These are phyloP conservation scores for Tardiomyces depauwii DNA, from an alignment of 1,139 yeast genomes.

Conservation along the genomic window DNA sequence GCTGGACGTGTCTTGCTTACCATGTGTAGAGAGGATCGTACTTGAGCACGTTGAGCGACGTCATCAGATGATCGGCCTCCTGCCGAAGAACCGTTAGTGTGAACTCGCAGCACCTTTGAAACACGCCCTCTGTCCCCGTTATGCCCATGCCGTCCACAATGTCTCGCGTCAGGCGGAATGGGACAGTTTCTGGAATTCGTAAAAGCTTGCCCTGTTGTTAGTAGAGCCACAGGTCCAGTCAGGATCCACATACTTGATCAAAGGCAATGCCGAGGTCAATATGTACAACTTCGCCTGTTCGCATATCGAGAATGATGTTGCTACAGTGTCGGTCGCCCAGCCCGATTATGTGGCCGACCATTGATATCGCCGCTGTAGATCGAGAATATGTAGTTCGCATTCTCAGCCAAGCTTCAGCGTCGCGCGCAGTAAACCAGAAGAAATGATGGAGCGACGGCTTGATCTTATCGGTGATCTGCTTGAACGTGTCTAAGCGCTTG, in stretches of 20 bases:
- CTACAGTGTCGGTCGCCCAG: constrained; percentile 93
- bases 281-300: constrained; percentile 85
- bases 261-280: constrained; percentile 95
- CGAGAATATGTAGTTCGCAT: constrained; percentile 57
- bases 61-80: constrained; percentile 59
- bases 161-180: constrained; percentile 85
- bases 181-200: constrained; percentile 87
- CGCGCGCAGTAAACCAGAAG: constrained; percentile 33
- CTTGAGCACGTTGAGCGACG: constrained; percentile 73
- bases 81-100: constrained; percentile 57
- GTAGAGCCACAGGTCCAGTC: constrained; percentile 19
- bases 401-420: constrained; percentile 63
- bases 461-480: constrained; percentile 39
- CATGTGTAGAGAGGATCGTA: constrained; percentile 93
- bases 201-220: constrained; percentile 50
- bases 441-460: constrained; percentile 60
- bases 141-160: constrained; percentile 88
- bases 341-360: constrained; percentile 80
- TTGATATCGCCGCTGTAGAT: constrained; percentile 78
- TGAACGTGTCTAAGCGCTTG: constrained; percentile 41
- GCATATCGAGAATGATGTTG: constrained; percentile 70
- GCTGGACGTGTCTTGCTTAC: constrained; percentile 31
- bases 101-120: constrained; percentile 60
- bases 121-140: constrained; percentile 69
- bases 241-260: constrained; percentile 31